These are phyloP conservation scores for Linnemannia elongata DNA, from an alignment of 192 early-diverging fungal species.

Conservation along the genomic window DNA sequence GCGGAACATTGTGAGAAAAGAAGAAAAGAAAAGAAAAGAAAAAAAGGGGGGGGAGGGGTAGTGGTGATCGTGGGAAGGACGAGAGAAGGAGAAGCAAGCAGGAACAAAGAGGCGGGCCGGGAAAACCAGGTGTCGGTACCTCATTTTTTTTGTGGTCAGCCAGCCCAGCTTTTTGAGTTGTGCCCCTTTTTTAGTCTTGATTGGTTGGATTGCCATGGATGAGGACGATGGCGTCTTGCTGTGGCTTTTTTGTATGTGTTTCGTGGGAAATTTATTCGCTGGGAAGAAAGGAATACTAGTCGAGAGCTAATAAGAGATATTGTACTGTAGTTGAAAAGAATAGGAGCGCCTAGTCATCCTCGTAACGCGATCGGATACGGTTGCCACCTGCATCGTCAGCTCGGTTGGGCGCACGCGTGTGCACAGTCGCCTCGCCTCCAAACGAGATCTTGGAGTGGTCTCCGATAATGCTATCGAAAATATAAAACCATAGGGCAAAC, in stretches of 20 bases:
- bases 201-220: background rate
- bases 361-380: slow-evolving; percentile 52
- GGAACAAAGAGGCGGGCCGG: background rate
- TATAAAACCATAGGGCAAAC: background rate
- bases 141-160: background rate
- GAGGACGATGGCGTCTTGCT: background rate
- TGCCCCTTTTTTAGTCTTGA: background rate
- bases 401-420: slow-evolving; percentile 36
- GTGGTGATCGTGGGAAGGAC: background rate
- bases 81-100: slow-evolving; percentile 1
- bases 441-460: slow-evolving; percentile 84
- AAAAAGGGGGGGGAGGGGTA: too few relatives aligned
- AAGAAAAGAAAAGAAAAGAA: background rate
- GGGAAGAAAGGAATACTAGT: background rate
- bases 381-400: slow-evolving; percentile 45
- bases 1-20: slow-evolving; percentile 33
- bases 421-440: slow-evolving; percentile 63
- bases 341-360: slow-evolving; percentile 28
- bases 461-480: slow-evolving; percentile 68
- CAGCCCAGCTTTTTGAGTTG: background rate
- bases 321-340: background rate
- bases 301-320: background rate
- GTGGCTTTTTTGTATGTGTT: background rate
- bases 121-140: slow-evolving; percentile 1
- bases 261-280: slow-evolving; percentile 1